Conservation (phyloP, 2,329 filamentous ascomycete species). For the Drechslera avenae region DNA sequence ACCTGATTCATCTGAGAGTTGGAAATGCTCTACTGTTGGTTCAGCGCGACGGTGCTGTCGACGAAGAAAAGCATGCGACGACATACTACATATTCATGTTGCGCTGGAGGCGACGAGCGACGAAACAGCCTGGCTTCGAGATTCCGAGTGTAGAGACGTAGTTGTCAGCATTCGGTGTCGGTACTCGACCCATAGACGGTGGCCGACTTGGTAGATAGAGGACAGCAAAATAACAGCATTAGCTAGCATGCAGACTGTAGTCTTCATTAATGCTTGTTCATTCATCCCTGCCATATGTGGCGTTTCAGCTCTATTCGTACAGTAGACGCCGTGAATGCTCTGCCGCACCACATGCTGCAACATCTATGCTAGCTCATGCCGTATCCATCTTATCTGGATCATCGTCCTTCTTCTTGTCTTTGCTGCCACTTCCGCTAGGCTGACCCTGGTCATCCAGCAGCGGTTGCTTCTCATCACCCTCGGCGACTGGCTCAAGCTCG, state of each 20-base stretch:
- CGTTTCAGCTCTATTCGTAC: slow-evolving; percentile 30
- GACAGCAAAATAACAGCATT: not conserved
- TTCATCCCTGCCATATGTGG: slow-evolving; percentile 21
- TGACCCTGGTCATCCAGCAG: slow-evolving; percentile 68
- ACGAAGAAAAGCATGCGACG: too few species aligned
- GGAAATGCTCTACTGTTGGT: too few species aligned
- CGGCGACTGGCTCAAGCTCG: slow-evolving; percentile 79
- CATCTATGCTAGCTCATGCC: slow-evolving; percentile 58
- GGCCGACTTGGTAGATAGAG: not conserved
- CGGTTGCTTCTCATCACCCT: slow-evolving; percentile 66
- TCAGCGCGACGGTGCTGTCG: too few species aligned
- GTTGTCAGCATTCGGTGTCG: too few species aligned
- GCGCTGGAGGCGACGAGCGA: too few species aligned
- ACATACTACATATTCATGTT: too few species aligned
- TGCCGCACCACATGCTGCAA: slow-evolving; percentile 22
- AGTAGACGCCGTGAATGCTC: slow-evolving; percentile 37
- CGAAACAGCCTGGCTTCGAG: too few species aligned
- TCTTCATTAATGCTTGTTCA: slow-evolving; percentile 23
- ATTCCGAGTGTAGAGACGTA: too few species aligned
- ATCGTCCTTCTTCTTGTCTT: slow-evolving; percentile 58
- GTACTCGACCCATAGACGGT: not conserved
- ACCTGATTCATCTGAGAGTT: too few species aligned
- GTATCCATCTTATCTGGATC: slow-evolving; percentile 88
- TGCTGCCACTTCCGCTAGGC: slow-evolving; percentile 63
- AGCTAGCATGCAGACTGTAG: not conserved